Evolutionary conservation across 1,139 yeast species (phyloP), one percentile per base, ranked within the genome.

Genomic region (Suhomyces bribrorum): DNA sequence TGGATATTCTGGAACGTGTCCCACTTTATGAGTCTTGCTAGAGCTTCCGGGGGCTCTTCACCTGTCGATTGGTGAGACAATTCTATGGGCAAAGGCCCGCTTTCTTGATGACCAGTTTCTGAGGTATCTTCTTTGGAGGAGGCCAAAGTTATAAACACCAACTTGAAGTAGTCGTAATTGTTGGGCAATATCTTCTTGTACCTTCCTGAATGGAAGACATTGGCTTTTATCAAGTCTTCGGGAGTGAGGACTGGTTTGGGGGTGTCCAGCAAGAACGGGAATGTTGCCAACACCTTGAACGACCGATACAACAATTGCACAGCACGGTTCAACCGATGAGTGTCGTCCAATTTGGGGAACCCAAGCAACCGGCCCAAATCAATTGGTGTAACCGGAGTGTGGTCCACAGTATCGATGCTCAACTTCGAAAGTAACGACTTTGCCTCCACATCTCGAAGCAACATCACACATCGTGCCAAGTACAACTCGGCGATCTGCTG

Each of bases 211-310:
- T 61, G 61, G 14, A 66, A 56, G 1, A 56, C 38, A 3, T 54
- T 39, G 2, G 66, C 50, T 3, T 61, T 49, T 3, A 68, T 38
- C 25, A 67, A 44, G 28, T 57, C 59, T 18, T 53, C 53, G 5
- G n/a, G n/a, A 60, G 22, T 0, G 60, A 53, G 14, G 68, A 44
- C 6, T 41, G 40, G 7, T 36, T 7, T 14, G 2, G 34, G 36
- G 8, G 25, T 37, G 17, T 55, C 59, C 14, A 49, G 50, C 2
- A 63, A 31, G 44, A 66, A 66, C 1, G 75, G 76, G 34, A 59
- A 56, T 3, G 45, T 37, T 0, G 73, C 72, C 15, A 67, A 27
- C 0, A 57, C 54, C 36, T 48, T 55, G 36, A 63, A 53, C 1
- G 63, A 50, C 4, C 57, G 50, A 36, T 58, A 57, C 3, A 67